Evolutionary conservation across 805 yeast species (phyloP), one percentile per base, ranked within the genome.

Genomic region (Nadsonia fulvescens): DNA sequence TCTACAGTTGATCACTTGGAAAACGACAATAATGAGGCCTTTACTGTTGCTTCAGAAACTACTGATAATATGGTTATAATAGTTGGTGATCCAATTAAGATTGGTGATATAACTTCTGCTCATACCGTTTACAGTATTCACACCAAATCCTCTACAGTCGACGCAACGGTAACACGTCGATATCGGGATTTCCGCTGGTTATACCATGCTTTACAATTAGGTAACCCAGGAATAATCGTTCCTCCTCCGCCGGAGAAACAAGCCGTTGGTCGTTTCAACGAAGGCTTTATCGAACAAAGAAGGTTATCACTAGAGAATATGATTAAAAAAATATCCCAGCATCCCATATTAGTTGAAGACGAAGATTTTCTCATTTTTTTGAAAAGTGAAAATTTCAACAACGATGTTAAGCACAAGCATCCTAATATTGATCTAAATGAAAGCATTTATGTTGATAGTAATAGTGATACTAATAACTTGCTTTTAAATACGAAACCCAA

Each of bases 161-260:
- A 21, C 8, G 28, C 23, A 8, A 39, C 49, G 23, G 95, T 83
- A 1, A 65, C 79, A 4, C 61, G 98, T 44, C 63, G 98, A 37
- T 89, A 86, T 49, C 67, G 72, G 28, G 98, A 89, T 48, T 86
- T 89, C 50, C 56, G 93, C 33, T 86, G 96, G 96, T 58, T 89
- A 8, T 86, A 81, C 48, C 79, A 78, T 37, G 93, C 83, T 39
- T 55, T 89, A 14, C 77, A 76, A 42, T 65, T 66, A 40, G 78
- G 74, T 38, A 82, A 89, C 43, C 92, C 93, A 17, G 98, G 98
- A 1, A 60, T 63, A 32, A 71, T 89, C 18, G 70, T 89, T 13
- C 96, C 98, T 1, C 93, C 96, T 1, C 95, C 96, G 4, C 83
- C 95, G 0, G 92, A 78, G 32, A 92, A 89, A 47, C 93, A 91